These are phyloP conservation scores for Niveomyces coronatus DNA, from an alignment of 2,329 filamentous ascomycete genomes.

Conservation along the genomic window DNA sequence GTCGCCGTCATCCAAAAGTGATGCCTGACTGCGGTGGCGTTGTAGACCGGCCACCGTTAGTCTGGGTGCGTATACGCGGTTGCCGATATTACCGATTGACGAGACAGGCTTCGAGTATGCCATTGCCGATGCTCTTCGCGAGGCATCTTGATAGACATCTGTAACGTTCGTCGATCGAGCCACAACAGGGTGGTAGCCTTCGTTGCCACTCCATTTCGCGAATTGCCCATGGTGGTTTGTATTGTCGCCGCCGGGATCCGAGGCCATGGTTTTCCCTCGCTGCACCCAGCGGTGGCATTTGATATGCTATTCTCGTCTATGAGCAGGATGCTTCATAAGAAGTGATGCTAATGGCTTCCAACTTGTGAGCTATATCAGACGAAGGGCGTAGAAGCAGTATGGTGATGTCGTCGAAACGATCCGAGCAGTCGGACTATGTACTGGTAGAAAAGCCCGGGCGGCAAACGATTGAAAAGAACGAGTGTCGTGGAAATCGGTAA, in stretches of 20 bases:
- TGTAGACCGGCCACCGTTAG: background rate
- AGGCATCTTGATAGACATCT: no score
- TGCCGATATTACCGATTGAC: background rate
- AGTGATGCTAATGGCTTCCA: no score
- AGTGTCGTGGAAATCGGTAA: no score
- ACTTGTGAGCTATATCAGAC: no score
- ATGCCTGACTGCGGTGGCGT: conserved; percentile 1
- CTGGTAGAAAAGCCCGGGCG: no score
- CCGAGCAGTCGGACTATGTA: no score
- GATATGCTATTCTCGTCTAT: conserved; percentile 1
- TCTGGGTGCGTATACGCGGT: background rate
- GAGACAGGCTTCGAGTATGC: background rate
- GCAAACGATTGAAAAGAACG: no score
- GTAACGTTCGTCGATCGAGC: no score
- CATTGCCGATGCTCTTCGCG: no score
- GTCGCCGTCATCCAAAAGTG: background rate
- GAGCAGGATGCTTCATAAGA: conserved; percentile 5
- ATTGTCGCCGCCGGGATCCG: background rate
- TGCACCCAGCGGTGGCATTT: background rate
- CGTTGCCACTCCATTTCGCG: background rate
- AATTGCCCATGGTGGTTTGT: background rate
- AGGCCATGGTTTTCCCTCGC: conserved; percentile 1
- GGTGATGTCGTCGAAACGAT: no score
- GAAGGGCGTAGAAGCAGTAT: no score
- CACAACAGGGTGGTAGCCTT: background rate